Conservation (phyloP, 768 basidiomycete species). For the Rhodotorula babjevae region DNA sequence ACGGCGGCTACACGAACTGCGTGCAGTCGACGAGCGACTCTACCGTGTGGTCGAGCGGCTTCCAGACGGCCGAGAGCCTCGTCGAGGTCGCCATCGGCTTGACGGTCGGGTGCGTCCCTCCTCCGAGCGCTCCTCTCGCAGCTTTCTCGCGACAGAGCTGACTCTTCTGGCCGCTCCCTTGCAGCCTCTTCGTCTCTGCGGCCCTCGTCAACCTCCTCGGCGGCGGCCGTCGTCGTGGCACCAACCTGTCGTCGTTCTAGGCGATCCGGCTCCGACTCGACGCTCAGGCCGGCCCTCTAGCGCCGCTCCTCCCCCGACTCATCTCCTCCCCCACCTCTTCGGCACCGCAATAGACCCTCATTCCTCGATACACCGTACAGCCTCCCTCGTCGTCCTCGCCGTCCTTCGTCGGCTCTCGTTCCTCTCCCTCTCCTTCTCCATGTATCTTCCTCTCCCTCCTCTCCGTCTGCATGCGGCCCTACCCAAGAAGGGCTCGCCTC, state of each 20-base stretch:
- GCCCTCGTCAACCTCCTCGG: slow-evolving; percentile 49
- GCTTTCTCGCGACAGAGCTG: slow-evolving; percentile 47
- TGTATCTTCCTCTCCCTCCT: background rate
- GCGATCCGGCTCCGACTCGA: background rate
- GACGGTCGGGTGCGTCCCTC: slow-evolving; percentile 60
- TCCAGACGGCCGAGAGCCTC: slow-evolving; percentile 69
- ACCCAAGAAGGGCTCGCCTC: too few relatives aligned
- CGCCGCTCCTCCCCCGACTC: too few relatives aligned
- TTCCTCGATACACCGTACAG: background rate
- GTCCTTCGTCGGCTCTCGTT: background rate
- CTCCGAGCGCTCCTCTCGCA: slow-evolving; percentile 55
- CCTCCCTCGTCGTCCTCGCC: background rate
- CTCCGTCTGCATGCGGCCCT: too few relatives aligned
- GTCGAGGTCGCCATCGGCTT: slow-evolving; percentile 71
- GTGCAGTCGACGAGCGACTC: slow-evolving; percentile 26
- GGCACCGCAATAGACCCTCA: background rate
- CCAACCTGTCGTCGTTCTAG: slow-evolving; percentile 50
- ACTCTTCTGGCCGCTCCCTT: slow-evolving; percentile 57
- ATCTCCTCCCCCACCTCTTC: background rate
- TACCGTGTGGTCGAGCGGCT: slow-evolving; percentile 59
- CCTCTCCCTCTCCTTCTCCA: background rate
- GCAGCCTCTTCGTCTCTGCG: slow-evolving; percentile 67
- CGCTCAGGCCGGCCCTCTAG: background rate
- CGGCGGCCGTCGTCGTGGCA: slow-evolving; percentile 47
- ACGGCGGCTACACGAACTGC: background rate